Conservation (phyloP, 2,329 filamentous ascomycete species). For the Reticulascus tulasneorum region DNA sequence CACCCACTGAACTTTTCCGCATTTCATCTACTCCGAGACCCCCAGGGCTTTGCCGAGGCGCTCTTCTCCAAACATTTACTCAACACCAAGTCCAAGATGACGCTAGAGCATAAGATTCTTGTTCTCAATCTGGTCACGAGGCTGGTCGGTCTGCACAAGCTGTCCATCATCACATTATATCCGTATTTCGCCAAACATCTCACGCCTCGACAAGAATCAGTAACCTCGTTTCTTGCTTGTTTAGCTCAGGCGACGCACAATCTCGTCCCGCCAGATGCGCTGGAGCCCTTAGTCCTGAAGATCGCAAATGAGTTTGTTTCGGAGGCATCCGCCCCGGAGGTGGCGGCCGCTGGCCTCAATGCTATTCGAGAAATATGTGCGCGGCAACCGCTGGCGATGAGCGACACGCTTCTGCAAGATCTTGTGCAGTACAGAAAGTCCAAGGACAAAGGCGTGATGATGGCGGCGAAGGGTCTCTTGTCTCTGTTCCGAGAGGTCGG, state of each 20-base stretch:
- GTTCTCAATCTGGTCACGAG: constrained; percentile 88
- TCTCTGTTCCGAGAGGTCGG: constrained; percentile 89
- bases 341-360: constrained; percentile 87
- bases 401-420: constrained; percentile 91
- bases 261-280: constrained; percentile 84
- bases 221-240: constrained; percentile 89
- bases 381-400: constrained; percentile 93
- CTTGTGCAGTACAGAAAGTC: constrained; percentile 93
- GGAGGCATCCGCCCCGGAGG: constrained; percentile 85
- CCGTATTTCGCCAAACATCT: constrained; percentile 95
- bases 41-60: constrained; percentile 86
- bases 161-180: constrained; percentile 86
- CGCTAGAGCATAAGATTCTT: constrained; percentile 84
- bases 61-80: constrained; percentile 91
- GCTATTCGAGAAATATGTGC: constrained; percentile 92
- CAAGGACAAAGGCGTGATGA: constrained; percentile 98
- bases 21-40: constrained; percentile 87
- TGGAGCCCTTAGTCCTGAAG: constrained; percentile 88
- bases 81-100: constrained; percentile 77
- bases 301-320: constrained; percentile 99
- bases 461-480: constrained; percentile 91
- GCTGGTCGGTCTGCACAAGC: constrained; percentile 86
- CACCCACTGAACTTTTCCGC: constrained; percentile 95
- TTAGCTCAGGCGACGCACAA: constrained; percentile 89
- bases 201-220: constrained; percentile 80